Conservation (phyloP, 2,329 filamentous ascomycete species). For the Leptographium wingfieldii region DNA sequence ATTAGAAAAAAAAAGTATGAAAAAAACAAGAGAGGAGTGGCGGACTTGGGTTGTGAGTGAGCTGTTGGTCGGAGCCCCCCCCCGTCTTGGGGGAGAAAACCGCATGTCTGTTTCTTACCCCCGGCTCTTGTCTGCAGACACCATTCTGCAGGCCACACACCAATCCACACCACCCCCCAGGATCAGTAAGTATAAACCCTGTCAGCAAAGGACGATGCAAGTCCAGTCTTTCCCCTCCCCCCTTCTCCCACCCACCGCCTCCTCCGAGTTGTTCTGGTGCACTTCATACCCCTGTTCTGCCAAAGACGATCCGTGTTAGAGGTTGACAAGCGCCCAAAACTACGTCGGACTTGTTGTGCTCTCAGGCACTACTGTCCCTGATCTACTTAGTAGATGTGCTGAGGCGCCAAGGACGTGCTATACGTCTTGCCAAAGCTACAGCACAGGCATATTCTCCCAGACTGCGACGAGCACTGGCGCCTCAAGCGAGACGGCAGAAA, state of each 20-base stretch:
- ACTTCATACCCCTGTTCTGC: neutral
- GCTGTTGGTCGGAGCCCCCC: neutral
- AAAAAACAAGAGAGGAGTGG: neutral
- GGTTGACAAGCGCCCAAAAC: neutral
- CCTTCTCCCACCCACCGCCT: neutral
- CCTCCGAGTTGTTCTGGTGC: neutral
- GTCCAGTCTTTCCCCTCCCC: neutral
- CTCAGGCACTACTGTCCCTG: too few relatives aligned
- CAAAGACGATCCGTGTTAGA: neutral
- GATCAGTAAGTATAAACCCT: neutral
- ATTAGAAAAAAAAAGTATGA: neutral
- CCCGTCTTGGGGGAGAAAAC: neutral
- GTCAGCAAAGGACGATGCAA: neutral
- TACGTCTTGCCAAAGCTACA: neutral
- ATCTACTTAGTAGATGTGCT: neutral
- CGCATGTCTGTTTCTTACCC: neutral
- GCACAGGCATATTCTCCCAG: neutral
- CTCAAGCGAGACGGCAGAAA: neutral
- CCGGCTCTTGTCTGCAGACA: neutral
- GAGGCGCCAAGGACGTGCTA: neutral
- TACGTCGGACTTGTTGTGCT: neutral
- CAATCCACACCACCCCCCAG: neutral
- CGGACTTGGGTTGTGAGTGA: neutral
- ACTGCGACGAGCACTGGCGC: neutral
- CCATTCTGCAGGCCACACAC: neutral